Percentiles rank a stretch among this genome's conserved stretches.
These are phyloP conservation scores for Ceratocystiopsis brevicomis DNA, from an alignment of 2,329 filamentous ascomycete species.

Conservation along the genomic window DNA sequence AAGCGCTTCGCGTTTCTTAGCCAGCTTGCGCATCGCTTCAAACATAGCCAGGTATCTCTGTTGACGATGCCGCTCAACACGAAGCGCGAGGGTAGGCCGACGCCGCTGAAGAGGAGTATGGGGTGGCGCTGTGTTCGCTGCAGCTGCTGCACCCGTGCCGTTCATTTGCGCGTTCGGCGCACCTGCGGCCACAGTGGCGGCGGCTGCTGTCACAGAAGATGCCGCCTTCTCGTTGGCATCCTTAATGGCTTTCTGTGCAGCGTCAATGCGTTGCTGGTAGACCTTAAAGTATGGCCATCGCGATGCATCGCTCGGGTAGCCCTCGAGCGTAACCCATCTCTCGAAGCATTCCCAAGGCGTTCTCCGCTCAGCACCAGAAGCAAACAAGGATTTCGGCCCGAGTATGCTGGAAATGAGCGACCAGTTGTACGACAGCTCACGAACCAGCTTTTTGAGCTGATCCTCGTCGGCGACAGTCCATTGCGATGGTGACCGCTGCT, in stretches of 20 bases:
- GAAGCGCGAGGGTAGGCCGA: conserved; percentile 57
- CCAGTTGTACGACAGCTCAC: conserved; percentile 96
- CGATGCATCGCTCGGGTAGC: conserved; percentile 77
- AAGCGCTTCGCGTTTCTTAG: conserved; percentile 77
- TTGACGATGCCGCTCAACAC: conserved; percentile 72
- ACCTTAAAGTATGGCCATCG: conserved; percentile 88
- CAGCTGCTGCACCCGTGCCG: conserved; percentile 6
- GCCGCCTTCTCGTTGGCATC: conserved; percentile 32
- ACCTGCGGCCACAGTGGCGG: conserved; percentile 13
- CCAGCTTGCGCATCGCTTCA: conserved; percentile 86
- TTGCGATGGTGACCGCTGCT: conserved; percentile 68
- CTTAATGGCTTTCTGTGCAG: conserved; percentile 34
- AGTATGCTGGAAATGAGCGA: conserved; percentile 76
- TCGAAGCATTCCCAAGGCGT: conserved; percentile 99
- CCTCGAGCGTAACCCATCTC: conserved; percentile 83
- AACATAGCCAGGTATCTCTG: conserved; percentile 76
- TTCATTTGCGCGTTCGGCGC: conserved; percentile 16
- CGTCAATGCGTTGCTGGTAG: conserved; percentile 41
- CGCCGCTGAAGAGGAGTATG: conserved; percentile 36
- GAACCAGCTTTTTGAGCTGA: conserved; percentile 64
- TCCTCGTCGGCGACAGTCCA: conserved; percentile 88
- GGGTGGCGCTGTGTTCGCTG: background rate
- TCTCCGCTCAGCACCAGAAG: conserved; percentile 72
- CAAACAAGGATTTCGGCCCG: conserved; percentile 52
- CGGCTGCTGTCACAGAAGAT: conserved; percentile 15